These are phyloP conservation scores for Cruciata laevipes DNA, from an alignment of 257 asterid species.

Conservation along the genomic window DNA sequence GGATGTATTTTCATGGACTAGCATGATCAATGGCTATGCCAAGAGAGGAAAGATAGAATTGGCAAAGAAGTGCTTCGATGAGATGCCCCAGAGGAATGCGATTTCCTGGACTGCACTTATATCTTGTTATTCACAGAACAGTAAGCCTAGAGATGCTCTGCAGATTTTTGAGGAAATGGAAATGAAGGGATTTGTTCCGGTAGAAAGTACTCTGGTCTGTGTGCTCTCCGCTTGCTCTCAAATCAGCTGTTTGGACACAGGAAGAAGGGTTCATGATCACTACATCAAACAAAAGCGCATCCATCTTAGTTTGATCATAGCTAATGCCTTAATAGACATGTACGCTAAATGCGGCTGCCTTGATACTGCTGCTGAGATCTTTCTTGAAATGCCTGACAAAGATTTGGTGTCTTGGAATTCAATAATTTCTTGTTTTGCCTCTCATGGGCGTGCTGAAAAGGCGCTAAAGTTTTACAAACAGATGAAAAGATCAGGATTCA, in stretches of 20 bases:
- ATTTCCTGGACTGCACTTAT: conserved; percentile 82
- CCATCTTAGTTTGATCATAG: conserved; percentile 39
- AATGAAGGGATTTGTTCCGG: conserved; percentile 39
- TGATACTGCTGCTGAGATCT: conserved; percentile 43
- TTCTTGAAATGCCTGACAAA: conserved; percentile 41
- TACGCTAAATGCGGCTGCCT: conserved; percentile 65
- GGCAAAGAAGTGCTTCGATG: conserved; percentile 50
- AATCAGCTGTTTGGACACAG: conserved; percentile 46
- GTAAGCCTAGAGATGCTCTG: conserved; percentile 56
- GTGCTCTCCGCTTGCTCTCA: conserved; percentile 84
- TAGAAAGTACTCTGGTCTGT: conserved; percentile 55
- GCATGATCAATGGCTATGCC: conserved; percentile 62
- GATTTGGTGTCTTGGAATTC: conserved; percentile 71
- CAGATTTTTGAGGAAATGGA: conserved; percentile 54
- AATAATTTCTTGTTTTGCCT: conserved; percentile 61
- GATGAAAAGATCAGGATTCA: conserved; percentile 29
- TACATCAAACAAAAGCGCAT: conserved; percentile 37
- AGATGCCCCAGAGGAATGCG: conserved; percentile 59
- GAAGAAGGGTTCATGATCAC: conserved; percentile 34
- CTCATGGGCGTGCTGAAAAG: conserved; percentile 51
- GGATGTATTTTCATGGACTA: conserved; percentile 77
- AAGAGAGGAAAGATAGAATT: conserved; percentile 54
- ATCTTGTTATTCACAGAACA: conserved; percentile 67
- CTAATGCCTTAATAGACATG: conserved; percentile 63
- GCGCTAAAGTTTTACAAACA: conserved; percentile 48